A percentile compares a stretch with the other conserved stretches of the same genome.
Conservation (phyloP, 2,329 filamentous ascomycete species). For the Bisporella sp. region DNA sequence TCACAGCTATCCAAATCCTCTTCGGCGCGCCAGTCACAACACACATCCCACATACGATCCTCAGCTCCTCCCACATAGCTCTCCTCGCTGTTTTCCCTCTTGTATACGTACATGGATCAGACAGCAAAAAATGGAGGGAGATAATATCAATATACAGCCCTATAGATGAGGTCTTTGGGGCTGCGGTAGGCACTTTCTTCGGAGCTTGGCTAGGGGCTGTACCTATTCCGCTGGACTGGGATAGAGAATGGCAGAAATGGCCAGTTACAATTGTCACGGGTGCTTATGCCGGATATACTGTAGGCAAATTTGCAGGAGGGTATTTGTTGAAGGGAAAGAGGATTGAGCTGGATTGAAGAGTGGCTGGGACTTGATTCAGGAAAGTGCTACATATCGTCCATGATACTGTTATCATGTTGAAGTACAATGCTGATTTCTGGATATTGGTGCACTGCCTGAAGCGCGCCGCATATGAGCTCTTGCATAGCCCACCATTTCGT, state of each 20-base stretch:
- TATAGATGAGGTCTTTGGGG: slow-evolving; percentile 79
- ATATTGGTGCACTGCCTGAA: too few relatives aligned
- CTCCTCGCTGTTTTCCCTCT: slow-evolving; percentile 72
- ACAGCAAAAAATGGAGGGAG: slow-evolving; percentile 61
- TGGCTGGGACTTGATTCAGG: too few relatives aligned
- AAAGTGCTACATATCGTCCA: too few relatives aligned
- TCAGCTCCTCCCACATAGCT: slow-evolving; percentile 76
- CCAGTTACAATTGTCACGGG: slow-evolving; percentile 86
- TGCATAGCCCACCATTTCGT: too few relatives aligned
- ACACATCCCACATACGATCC: slow-evolving; percentile 68
- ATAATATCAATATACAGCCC: slow-evolving; percentile 62
- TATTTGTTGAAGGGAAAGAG: slow-evolving; percentile 24
- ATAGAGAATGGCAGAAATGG: slow-evolving; percentile 98
- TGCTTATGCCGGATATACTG: slow-evolving; percentile 68
- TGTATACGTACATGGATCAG: slow-evolving; percentile 79
- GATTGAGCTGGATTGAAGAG: slow-evolving; percentile 24
- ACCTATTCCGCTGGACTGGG: slow-evolving; percentile 95
- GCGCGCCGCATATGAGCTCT: too few relatives aligned
- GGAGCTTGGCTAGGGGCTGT: slow-evolving; percentile 92
- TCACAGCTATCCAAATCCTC: slow-evolving; percentile 58
- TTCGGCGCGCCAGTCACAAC: slow-evolving; percentile 88
- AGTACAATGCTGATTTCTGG: too few relatives aligned
- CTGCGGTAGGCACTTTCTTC: slow-evolving; percentile 65
- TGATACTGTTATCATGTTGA: too few relatives aligned
- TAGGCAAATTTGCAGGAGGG: slow-evolving; percentile 58